Conservation (phyloP, 345 rosid genomes). For the Fremontodendron californicum region DNA sequence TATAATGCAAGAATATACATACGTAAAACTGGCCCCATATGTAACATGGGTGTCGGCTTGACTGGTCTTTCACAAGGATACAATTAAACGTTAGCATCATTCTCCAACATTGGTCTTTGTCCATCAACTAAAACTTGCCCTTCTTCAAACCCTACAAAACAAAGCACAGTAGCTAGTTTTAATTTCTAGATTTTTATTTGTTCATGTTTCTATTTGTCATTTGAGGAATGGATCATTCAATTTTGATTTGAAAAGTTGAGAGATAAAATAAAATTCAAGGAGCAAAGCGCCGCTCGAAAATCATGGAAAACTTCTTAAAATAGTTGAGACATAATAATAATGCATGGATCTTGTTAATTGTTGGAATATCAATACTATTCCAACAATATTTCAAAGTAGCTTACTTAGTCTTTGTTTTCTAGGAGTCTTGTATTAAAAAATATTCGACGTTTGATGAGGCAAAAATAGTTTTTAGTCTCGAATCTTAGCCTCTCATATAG, state of each 20-base stretch:
- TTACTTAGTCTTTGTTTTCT: neutral
- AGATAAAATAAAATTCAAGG: neutral
- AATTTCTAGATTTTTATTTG: neutral
- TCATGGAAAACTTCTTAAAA: neutral
- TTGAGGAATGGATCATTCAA: neutral
- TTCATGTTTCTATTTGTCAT: neutral
- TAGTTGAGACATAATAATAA: neutral
- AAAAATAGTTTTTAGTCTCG: neutral
- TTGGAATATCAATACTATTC: neutral
- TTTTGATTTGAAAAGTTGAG: neutral
- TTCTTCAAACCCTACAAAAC: neutral
- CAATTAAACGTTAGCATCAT: constrained; percentile 26
- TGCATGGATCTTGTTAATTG: neutral
- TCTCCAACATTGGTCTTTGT: constrained; percentile 26
- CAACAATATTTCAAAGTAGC: neutral
- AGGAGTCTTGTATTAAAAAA: neutral
- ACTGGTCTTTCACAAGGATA: constrained; percentile 34
- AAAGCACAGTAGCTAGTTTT: neutral
- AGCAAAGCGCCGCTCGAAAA: neutral
- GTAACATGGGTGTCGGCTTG: constrained; percentile 52
- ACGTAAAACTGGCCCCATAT: constrained; percentile 55
- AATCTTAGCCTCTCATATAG: neutral
- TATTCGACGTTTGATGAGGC: neutral
- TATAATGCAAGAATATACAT: constrained; percentile 26
- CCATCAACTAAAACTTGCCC: constrained; percentile 9